Conservation (phyloP, 371 early-diverging fungal species). For the Choanephora cucurbitarum region DNA sequence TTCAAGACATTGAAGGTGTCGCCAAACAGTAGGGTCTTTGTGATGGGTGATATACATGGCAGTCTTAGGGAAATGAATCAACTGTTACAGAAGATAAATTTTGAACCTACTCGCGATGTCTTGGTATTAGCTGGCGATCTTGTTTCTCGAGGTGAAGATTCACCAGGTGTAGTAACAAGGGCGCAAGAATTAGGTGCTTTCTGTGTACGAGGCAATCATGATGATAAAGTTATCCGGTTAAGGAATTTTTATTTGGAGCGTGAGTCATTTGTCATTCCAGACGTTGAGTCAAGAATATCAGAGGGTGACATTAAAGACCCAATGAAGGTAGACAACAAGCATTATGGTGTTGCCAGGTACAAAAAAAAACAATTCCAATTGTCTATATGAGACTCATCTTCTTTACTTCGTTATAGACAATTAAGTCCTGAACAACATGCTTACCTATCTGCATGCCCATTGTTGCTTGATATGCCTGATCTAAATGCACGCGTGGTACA, state of each 20-base stretch:
- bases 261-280: slow-evolving; percentile 19
- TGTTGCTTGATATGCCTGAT: slow-evolving; percentile 57
- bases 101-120: slow-evolving; percentile 42
- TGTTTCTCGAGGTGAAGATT: slow-evolving; percentile 65
- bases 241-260: slow-evolving; percentile 41
- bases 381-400: not conserved
- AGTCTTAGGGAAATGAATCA: slow-evolving; percentile 50
- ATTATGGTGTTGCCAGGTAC: slow-evolving; percentile 41
- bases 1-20: slow-evolving; percentile 12
- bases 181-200: slow-evolving; percentile 53
- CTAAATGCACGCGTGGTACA: slow-evolving; percentile 63
- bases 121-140: slow-evolving; percentile 70
- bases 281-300: slow-evolving; percentile 18
- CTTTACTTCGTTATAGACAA: not conserved
- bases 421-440: slow-evolving; percentile 51
- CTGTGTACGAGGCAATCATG: slow-evolving; percentile 77
- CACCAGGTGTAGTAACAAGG: slow-evolving; percentile 56
- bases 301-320: slow-evolving; percentile 43
- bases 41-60: slow-evolving; percentile 78
- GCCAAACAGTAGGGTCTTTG: slow-evolving; percentile 45
- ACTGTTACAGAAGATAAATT: slow-evolving; percentile 50
- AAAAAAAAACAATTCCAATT: too few species aligned
- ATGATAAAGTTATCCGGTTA: slow-evolving; percentile 67
- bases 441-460: slow-evolving; percentile 59
- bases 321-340: slow-evolving; percentile 36